Conservation (phyloP, 306 rosid species). For the Rosa lucieae region DNA sequence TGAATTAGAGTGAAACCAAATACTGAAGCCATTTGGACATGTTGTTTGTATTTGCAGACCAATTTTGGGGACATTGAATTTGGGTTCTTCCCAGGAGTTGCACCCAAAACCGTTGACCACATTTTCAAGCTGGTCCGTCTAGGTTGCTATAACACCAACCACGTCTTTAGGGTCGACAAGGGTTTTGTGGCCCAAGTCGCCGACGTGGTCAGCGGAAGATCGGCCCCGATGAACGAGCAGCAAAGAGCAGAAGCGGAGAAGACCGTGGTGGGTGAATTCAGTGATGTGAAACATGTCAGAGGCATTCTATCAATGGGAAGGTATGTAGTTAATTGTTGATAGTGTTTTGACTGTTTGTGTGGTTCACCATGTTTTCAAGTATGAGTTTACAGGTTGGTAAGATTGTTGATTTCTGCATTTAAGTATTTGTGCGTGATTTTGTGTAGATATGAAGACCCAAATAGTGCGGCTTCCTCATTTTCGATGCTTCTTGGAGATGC, state of each 20-base stretch:
- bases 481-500: constrained; percentile 88
- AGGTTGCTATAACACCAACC: constrained; percentile 86
- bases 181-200: constrained; percentile 99
- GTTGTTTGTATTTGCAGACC: constrained; percentile 47
- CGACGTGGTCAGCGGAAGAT: constrained; percentile 69
- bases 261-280: constrained; percentile 85
- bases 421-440: constrained; percentile 19
- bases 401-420: constrained; percentile 8
- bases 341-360: not conserved
- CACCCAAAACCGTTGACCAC: constrained; percentile 91
- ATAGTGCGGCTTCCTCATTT: constrained; percentile 80
- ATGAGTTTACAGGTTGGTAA: not conserved
- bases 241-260: constrained; percentile 66
- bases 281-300: constrained; percentile 80
- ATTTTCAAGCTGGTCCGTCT: constrained; percentile 90
- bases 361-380: not conserved
- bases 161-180: constrained; percentile 93
- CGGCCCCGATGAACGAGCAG: constrained; percentile 82
- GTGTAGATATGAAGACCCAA: constrained; percentile 67
- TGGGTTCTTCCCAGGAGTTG: constrained; percentile 86
- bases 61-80: constrained; percentile 92
- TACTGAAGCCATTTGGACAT: not conserved
- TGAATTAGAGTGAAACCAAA: not conserved
- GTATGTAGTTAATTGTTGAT: constrained; percentile 27
- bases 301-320: constrained; percentile 99